Conservation (phyloP, 2,329 filamentous ascomycete genomes). For the Zasmidium angulare region DNA sequence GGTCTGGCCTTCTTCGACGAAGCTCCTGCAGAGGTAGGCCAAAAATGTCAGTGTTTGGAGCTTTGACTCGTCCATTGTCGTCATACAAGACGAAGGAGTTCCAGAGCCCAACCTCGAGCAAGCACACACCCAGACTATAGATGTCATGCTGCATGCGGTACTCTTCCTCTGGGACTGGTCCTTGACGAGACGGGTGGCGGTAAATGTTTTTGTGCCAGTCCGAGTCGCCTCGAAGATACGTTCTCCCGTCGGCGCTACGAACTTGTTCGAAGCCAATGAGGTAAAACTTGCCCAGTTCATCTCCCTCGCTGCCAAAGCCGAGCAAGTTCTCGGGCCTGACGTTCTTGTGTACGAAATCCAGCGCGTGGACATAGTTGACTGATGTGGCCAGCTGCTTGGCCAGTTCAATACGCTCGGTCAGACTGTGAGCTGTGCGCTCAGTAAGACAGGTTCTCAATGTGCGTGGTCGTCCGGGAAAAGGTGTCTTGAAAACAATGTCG, state of each 20-base stretch:
- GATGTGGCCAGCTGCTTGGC: constrained; percentile 37
- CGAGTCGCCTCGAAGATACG: constrained; percentile 38
- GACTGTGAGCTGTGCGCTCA: constrained; percentile 17
- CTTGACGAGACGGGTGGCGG: constrained; percentile 51
- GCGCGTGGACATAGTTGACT: constrained; percentile 41
- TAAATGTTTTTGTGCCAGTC: constrained; percentile 51
- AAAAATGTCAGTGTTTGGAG: neutral
- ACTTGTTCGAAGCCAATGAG: constrained; percentile 50
- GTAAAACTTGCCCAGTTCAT: constrained; percentile 34
- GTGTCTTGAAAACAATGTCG: neutral
- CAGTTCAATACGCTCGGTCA: constrained; percentile 31
- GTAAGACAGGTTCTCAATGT: constrained; percentile 16
- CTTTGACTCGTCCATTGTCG: neutral
- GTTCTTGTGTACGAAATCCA: constrained; percentile 49
- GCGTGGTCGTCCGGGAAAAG: constrained; percentile 8
- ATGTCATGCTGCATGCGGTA: constrained; percentile 58
- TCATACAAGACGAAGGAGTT: constrained; percentile 35
- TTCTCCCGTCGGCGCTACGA: constrained; percentile 36
- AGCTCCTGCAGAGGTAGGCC: neutral
- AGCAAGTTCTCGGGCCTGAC: constrained; percentile 47
- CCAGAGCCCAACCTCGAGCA: constrained; percentile 56
- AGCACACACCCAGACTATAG: constrained; percentile 55
- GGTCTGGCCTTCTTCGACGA: neutral
- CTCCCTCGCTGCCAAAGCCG: constrained; percentile 24
- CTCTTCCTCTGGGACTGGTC: constrained; percentile 36